phyloP scores from a whole-genome alignment of 169 alveolate species.

The Eimeria maxima region DNA sequence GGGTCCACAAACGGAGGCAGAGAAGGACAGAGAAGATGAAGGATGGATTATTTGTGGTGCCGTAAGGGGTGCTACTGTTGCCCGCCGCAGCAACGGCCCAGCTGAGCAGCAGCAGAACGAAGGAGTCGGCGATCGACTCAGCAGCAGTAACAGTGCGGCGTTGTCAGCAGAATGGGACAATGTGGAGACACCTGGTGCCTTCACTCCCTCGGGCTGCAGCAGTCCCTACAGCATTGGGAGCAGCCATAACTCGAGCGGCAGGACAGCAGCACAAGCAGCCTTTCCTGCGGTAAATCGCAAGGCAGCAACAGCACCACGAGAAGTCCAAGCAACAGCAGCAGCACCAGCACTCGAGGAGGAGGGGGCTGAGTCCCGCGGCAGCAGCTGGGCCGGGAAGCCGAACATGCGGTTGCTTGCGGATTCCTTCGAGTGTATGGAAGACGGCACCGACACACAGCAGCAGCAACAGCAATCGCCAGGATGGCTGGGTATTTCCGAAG shows the following conservation, averaged over 20 bases:
- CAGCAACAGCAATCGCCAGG: not conserved
- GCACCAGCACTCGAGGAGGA: not conserved
- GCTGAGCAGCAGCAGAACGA: not conserved
- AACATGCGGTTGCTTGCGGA: slow-evolving; percentile 17
- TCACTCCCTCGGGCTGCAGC: slow-evolving; percentile 36
- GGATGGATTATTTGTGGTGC: slow-evolving; percentile 9
- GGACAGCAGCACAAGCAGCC: not conserved
- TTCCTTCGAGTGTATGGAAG: not conserved
- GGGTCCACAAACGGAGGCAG: not conserved
- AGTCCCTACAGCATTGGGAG: not conserved
- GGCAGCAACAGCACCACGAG: not conserved
- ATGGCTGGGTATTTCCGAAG: not conserved
- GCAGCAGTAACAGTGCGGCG: slow-evolving; percentile 4
- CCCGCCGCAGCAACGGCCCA: not conserved
- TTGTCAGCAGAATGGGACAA: slow-evolving; percentile 29
- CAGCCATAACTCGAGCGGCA: not conserved
- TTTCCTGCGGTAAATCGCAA: not conserved
- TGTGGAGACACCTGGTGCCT: slow-evolving; percentile 25
- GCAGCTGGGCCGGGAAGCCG: not conserved
- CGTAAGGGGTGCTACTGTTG: not conserved
- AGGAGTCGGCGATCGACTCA: not conserved
- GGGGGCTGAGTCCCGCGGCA: not conserved
- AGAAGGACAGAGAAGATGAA: not conserved
- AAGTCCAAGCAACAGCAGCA: not conserved
- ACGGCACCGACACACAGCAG: not conserved